phyloP scores from a whole-genome alignment of 805 yeast genomes.

The Wickerhamomyces silvicola region DNA sequence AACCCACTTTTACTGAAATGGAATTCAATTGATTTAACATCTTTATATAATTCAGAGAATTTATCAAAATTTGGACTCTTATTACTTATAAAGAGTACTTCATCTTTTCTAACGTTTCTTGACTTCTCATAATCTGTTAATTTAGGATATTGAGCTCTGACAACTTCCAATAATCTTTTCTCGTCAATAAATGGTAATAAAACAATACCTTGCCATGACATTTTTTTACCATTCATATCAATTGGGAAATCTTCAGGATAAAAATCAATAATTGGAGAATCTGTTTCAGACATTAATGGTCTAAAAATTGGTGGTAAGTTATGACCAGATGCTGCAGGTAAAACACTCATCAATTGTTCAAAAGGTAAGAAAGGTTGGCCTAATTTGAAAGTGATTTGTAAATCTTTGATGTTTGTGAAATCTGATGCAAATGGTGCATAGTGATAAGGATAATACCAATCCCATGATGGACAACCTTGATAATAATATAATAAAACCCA shows the following conservation, averaged over 20 bases:
- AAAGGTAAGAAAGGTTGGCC: conserved; percentile 86
- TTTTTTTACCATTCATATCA: conserved; percentile 93
- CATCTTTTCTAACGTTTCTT: conserved; percentile 67
- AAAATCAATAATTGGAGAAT: conserved; percentile 82
- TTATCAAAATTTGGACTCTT: conserved; percentile 42
- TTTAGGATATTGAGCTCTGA: conserved; percentile 53
- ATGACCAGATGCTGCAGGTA: conserved; percentile 91
- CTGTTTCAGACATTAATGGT: conserved; percentile 70
- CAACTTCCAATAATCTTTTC: conserved; percentile 58
- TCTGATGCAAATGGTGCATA: conserved; percentile 98
- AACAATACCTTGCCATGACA: conserved; percentile 94
- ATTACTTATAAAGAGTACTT: conserved; percentile 62
- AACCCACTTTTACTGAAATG: conserved; percentile 47
- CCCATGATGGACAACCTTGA: conserved; percentile 98
- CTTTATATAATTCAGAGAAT: conserved; percentile 28
- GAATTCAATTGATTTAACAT: conserved; percentile 29
- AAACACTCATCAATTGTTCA: conserved; percentile 91
- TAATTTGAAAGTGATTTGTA: conserved; percentile 49
- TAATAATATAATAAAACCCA: conserved; percentile 93
- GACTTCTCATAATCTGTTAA: conserved; percentile 61
- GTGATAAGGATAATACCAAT: conserved; percentile 95
- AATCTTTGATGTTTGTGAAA: conserved; percentile 45
- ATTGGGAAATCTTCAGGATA: conserved; percentile 84
- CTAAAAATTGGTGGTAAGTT: conserved; percentile 77
- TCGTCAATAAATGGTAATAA: conserved; percentile 88